phyloP scores from a whole-genome alignment of 2,329 filamentous ascomycete species.

The Beauveria sp. region DNA sequence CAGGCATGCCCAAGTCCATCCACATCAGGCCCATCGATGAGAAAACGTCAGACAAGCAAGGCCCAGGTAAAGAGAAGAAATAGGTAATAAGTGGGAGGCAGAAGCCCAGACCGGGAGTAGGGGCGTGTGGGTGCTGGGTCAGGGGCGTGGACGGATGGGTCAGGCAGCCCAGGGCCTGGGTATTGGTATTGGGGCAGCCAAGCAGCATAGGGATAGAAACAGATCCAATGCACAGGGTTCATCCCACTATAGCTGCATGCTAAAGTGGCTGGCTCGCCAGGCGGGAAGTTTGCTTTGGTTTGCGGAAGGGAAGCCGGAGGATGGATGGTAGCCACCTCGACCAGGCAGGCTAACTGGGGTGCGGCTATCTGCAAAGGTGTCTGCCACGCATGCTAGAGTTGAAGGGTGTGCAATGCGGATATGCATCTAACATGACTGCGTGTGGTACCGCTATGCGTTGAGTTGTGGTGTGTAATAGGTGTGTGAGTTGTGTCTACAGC shows the following conservation, averaged over 20 bases:
- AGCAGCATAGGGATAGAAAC: neutral
- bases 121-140: neutral
- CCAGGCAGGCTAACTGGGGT: neutral
- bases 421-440: neutral
- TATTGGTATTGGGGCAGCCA: neutral
- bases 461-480: neutral
- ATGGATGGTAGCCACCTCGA: neutral
- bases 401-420: conserved; percentile 4
- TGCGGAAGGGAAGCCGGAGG: conserved; percentile 9
- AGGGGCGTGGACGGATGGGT: neutral
- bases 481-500: neutral
- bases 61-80: neutral
- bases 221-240: neutral
- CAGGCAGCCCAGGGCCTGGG: neutral
- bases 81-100: conserved; percentile 6
- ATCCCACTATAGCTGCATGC: neutral
- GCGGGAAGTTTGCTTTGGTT: neutral
- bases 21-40: conserved; percentile 8
- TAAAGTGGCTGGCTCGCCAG: conserved; percentile 2
- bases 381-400: neutral
- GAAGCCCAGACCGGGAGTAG: neutral
- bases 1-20: conserved; percentile 5
- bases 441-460: neutral
- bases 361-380: neutral
- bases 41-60: conserved; percentile 9